Conservation (phyloP, 495 filamentous ascomycete species). For the Neurospora pannonica region DNA sequence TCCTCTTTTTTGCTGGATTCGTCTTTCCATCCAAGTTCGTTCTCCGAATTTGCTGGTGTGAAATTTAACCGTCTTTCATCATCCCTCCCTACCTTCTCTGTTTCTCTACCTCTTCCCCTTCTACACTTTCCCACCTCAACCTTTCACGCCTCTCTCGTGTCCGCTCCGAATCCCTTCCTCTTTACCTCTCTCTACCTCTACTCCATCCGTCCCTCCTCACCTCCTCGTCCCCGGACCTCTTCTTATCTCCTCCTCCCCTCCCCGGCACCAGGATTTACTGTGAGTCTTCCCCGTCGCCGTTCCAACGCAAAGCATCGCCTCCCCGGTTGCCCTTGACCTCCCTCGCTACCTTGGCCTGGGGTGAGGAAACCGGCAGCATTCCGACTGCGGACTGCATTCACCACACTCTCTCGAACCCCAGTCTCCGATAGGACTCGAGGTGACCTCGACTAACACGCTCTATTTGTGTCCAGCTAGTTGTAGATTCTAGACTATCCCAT, state of each 20-base stretch:
- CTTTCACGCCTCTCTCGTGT: conserved; percentile 1
- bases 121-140: neutral
- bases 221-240: neutral
- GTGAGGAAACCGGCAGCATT: neutral
- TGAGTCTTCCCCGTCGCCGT: neutral
- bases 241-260: conserved; percentile 1
- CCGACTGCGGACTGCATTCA: neutral
- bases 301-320: neutral
- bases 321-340: neutral
- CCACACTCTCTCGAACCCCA: neutral
- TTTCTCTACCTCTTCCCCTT: conserved; percentile 11
- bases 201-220: neutral
- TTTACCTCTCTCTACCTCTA: conserved; percentile 1
- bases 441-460: neutral
- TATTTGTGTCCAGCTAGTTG: neutral
- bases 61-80: conserved; percentile 4
- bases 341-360: neutral
- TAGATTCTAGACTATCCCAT: neutral
- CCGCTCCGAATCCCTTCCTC: neutral
- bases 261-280: neutral
- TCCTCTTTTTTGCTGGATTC: neutral
- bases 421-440: neutral
- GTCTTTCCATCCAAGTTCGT: neutral
- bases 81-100: conserved; percentile 16
- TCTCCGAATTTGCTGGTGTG: neutral